These are phyloP conservation scores for Verticillium nonalfalfae DNA, from an alignment of 2,329 filamentous ascomycete genomes.

Conservation along the genomic window DNA sequence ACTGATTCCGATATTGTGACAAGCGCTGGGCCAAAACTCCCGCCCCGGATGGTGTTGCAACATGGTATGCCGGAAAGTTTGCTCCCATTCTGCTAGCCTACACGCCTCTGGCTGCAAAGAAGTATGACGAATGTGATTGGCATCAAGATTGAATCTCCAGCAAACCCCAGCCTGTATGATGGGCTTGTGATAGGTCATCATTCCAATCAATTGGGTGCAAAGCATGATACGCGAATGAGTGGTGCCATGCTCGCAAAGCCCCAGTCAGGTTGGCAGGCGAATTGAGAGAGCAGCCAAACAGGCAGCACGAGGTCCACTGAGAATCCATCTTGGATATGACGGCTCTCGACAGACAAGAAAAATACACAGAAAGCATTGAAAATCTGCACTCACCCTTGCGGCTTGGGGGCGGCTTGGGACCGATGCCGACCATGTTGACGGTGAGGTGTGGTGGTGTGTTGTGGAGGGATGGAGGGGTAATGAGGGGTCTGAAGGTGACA, in stretches of 20 bases:
- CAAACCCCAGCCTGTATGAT: neutral
- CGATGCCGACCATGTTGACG: constrained; percentile 43
- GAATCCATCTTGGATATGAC: neutral
- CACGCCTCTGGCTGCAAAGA: neutral
- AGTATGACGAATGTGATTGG: neutral
- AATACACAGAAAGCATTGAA: neutral
- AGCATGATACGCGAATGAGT: neutral
- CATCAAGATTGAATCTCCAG: neutral
- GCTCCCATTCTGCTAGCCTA: neutral
- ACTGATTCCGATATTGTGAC: neutral
- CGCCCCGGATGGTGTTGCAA: neutral
- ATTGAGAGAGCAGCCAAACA: neutral
- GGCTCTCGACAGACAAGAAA: neutral
- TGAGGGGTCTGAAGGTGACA: neutral
- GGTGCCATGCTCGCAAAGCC: neutral
- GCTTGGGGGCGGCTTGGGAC: constrained; percentile 42
- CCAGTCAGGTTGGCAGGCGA: neutral
- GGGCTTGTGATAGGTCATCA: neutral
- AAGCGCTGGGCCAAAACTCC: neutral
- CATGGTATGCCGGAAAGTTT: neutral
- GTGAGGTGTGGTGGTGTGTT: neutral
- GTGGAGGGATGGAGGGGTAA: neutral
- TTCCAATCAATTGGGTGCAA: neutral
- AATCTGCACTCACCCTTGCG: constrained; percentile 57
- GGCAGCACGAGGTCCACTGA: neutral